A percentile compares a stretch with the other conserved stretches of the same genome.
Conservation (phyloP, 345 rosid genomes). For the Excoecaria agallocha region DNA sequence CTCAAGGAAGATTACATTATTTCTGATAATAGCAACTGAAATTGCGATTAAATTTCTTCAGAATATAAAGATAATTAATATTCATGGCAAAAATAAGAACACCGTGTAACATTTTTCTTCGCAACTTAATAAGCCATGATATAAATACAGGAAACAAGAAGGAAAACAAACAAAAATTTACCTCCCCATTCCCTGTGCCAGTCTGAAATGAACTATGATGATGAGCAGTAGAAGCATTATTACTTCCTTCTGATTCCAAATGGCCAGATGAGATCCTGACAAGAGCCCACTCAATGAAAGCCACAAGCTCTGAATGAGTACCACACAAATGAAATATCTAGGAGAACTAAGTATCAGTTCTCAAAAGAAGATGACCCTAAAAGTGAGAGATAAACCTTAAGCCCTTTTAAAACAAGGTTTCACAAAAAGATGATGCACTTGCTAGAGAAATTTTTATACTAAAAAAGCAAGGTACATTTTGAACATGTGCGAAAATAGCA, state of each 20-base stretch:
- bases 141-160: neutral
- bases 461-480: too few relatives aligned
- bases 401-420: too few relatives aligned
- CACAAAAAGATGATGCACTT: too few relatives aligned
- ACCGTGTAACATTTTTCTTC: neutral
- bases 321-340: conserved; percentile 88
- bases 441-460: too few relatives aligned
- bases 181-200: conserved; percentile 66
- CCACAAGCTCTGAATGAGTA: conserved; percentile 79
- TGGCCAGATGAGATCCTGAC: conserved; percentile 81
- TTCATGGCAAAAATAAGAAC: neutral
- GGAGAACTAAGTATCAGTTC: too few relatives aligned
- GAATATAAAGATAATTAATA: neutral
- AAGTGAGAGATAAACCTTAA: conserved; percentile 72
- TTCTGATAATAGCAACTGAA: neutral
- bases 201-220: conserved; percentile 50
- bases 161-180: conserved; percentile 17
- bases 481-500: too few relatives aligned
- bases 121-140: neutral
- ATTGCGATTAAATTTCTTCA: neutral
- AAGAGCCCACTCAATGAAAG: conserved; percentile 81
- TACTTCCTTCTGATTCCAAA: conserved; percentile 58
- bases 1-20: neutral
- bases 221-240: conserved; percentile 37
- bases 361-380: too few relatives aligned